Percentiles rank a stretch among this genome's conserved stretches.
Evolutionary conservation across 2,329 filamentous ascomycete species (phyloP).

Genomic region (Alternaria conjuncta): DNA sequence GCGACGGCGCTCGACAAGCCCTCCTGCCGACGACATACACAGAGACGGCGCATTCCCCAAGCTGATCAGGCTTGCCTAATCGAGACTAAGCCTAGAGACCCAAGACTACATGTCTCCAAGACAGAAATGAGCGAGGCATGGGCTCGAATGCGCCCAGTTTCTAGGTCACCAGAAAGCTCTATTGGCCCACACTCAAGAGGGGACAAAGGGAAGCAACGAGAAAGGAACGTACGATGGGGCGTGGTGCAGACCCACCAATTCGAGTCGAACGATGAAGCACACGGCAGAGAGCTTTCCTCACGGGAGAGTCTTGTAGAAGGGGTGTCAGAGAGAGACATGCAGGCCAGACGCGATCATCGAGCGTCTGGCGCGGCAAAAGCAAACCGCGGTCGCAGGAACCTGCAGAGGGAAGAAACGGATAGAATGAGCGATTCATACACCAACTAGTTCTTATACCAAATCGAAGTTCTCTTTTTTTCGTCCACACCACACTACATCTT

Average conservation of each 20-base stretch:
- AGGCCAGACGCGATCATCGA: neutral
- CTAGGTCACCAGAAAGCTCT: neutral
- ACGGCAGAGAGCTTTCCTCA: neutral
- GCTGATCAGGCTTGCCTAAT: neutral
- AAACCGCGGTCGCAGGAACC: neutral
- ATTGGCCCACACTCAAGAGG: neutral
- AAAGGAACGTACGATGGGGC: constrained; percentile 9
- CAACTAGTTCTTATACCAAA: neutral
- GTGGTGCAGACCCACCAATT: constrained; percentile 1
- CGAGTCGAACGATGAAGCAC: neutral
- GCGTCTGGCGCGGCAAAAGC: neutral
- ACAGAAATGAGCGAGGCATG: constrained; percentile 24
- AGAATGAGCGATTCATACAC: neutral
- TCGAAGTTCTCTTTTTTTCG: neutral
- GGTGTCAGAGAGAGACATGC: neutral
- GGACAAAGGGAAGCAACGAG: constrained; percentile 1
- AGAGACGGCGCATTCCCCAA: neutral
- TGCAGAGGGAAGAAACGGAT: neutral
- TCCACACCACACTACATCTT: neutral
- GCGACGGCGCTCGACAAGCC: neutral
- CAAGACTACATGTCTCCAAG: constrained; percentile 1
- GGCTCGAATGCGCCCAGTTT: constrained; percentile 16
- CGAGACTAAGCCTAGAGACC: neutral
- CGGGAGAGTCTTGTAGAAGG: neutral
- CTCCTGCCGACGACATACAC: neutral